A percentile compares a stretch with the other conserved stretches of the same genome.
phyloP scores from a whole-genome alignment of 352 stramenopile genomes.

The Globisporangium viniferum region DNA sequence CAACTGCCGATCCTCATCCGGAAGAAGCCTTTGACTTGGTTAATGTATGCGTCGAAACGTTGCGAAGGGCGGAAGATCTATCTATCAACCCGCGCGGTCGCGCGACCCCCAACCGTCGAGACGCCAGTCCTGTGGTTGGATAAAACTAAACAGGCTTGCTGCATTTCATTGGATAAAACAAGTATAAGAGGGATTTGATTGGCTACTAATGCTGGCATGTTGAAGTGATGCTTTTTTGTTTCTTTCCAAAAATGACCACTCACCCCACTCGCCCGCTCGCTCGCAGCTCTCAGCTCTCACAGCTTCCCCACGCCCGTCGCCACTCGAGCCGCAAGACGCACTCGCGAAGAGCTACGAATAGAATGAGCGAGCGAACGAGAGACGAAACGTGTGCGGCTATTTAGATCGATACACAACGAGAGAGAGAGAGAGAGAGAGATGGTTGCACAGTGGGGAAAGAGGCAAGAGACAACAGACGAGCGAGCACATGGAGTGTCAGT shows the following conservation, averaged over 20 bases:
- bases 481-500: too few relatives aligned
- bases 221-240: conserved; percentile 2
- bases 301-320: too few relatives aligned
- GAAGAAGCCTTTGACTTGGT: conserved; percentile 26
- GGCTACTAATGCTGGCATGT: background rate
- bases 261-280: background rate
- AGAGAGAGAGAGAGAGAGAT: too few relatives aligned
- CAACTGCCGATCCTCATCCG: conserved; percentile 42
- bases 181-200: background rate
- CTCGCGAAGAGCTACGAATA: too few relatives aligned
- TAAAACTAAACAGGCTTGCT: background rate
- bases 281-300: background rate
- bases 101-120: conserved; percentile 6
- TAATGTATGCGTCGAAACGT: conserved; percentile 43
- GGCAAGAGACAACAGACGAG: too few relatives aligned
- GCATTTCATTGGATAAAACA: conserved; percentile 4
- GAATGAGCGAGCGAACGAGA: too few relatives aligned
- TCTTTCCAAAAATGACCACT: conserved; percentile 14
- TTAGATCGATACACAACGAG: too few relatives aligned
- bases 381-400: too few relatives aligned
- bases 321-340: too few relatives aligned
- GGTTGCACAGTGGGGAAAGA: too few relatives aligned
- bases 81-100: conserved; percentile 22
- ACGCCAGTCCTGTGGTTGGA: background rate
- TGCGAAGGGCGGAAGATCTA: conserved; percentile 30